These are phyloP conservation scores for Stentor roeselii DNA, from an alignment of 73 alveolate genomes.

Conservation along the genomic window DNA sequence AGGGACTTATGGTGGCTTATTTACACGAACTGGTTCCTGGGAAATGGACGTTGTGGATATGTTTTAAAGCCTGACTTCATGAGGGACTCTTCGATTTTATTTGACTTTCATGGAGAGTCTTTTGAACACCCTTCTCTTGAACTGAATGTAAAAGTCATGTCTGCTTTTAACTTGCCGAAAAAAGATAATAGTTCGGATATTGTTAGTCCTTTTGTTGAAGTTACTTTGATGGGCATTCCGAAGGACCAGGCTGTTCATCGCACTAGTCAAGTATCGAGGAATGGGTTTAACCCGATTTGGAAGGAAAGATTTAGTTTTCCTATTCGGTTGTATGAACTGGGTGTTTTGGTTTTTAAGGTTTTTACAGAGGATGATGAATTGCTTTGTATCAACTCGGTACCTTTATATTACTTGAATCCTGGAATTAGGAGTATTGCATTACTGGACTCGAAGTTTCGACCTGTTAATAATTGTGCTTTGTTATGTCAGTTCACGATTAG, in stretches of 20 bases:
- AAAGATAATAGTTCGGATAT: constrained; percentile 26
- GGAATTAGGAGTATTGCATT: neutral
- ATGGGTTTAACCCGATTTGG: constrained; percentile 72
- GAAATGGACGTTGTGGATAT: constrained; percentile 88
- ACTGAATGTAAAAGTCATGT: constrained; percentile 34
- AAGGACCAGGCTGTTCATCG: constrained; percentile 34
- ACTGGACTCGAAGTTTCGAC: neutral
- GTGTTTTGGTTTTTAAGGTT: constrained; percentile 51
- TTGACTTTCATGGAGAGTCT: constrained; percentile 19
- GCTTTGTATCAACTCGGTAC: neutral
- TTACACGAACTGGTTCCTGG: constrained; percentile 65
- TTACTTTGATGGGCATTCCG: constrained; percentile 37
- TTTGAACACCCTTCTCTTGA: neutral
- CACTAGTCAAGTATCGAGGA: constrained; percentile 43
- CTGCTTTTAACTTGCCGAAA: constrained; percentile 58
- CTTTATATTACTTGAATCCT: neutral
- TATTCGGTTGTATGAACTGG: constrained; percentile 44
- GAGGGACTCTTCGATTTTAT: constrained; percentile 24
- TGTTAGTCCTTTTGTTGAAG: constrained; percentile 58
- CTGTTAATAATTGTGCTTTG: neutral
- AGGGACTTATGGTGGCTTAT: constrained; percentile 70
- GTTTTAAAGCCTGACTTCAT: constrained; percentile 74
- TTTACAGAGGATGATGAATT: constrained; percentile 17
- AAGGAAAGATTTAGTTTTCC: constrained; percentile 34
- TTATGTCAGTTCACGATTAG: too few relatives aligned